phyloP scores from a whole-genome alignment of 352 stramenopile genomes.

The Pythium apleroticum region DNA sequence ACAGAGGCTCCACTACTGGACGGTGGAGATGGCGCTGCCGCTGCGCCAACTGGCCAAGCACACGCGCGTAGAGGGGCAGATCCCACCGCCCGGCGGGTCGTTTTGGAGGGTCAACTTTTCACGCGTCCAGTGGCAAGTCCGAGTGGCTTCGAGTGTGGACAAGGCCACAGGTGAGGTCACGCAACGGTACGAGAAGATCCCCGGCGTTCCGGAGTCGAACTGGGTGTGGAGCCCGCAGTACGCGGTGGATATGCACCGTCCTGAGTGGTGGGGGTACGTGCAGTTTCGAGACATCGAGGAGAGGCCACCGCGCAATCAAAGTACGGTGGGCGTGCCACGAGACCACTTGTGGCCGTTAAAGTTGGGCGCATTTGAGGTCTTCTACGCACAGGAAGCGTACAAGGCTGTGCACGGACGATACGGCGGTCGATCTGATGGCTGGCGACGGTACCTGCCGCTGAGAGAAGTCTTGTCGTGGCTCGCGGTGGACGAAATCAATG shows the following conservation, averaged over 20 bases:
- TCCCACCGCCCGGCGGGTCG: conserved; percentile 37
- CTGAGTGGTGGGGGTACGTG: conserved; percentile 89
- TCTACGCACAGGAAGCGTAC: conserved; percentile 62
- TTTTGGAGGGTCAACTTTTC: conserved; percentile 91
- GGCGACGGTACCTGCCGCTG: conserved; percentile 37
- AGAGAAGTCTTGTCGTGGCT: conserved; percentile 29
- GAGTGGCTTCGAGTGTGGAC: conserved; percentile 20
- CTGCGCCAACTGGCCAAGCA: conserved; percentile 53
- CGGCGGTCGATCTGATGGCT: conserved; percentile 19
- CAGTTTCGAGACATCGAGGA: conserved; percentile 52
- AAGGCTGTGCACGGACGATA: conserved; percentile 32
- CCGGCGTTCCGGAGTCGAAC: conserved; percentile 57
- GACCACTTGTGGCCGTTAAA: conserved; percentile 52
- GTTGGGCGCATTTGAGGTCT: conserved; percentile 61
- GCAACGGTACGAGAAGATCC: conserved; percentile 51
- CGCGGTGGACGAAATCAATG: conserved; percentile 22
- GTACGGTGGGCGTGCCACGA: conserved; percentile 24
- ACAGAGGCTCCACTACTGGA: conserved; percentile 71
- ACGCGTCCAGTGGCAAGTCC: conserved; percentile 76
- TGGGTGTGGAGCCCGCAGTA: conserved; percentile 90
- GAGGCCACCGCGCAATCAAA: conserved; percentile 5
- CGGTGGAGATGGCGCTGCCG: conserved; percentile 76
- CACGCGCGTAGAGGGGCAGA: conserved; percentile 24
- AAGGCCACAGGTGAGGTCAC: background rate
- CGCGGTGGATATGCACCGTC: conserved; percentile 85